Conservation (phyloP, 202 grass and related monocot species). For the Musa balbisiana region DNA sequence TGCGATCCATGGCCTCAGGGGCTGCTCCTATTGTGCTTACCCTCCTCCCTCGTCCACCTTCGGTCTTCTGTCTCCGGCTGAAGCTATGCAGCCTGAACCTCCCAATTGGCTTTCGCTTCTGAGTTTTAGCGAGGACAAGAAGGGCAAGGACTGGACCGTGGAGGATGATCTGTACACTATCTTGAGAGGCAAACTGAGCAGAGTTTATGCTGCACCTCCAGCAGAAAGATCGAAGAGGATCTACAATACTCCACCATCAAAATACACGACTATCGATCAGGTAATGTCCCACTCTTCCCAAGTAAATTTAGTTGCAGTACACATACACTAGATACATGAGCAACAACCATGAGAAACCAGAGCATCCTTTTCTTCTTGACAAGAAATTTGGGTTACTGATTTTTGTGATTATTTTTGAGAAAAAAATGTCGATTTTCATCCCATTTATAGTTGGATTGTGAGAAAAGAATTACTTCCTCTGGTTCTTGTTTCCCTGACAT, state of each 20-base stretch:
- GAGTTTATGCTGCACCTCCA: constrained; percentile 81
- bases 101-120: constrained; percentile 33
- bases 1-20: constrained; percentile 59
- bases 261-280: constrained; percentile 85
- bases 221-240: constrained; percentile 71
- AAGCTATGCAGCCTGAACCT: constrained; percentile 74
- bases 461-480: too few relatives aligned
- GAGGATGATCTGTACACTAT: constrained; percentile 71
- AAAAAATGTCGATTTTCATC: too few relatives aligned
- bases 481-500: too few relatives aligned
- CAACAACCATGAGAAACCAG: too few relatives aligned
- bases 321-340: too few relatives aligned
- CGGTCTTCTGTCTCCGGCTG: constrained; percentile 45
- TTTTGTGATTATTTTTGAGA: too few relatives aligned
- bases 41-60: constrained; percentile 56
- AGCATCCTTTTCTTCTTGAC: too few relatives aligned
- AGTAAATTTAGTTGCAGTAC: too few relatives aligned
- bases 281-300: constrained; percentile 10
- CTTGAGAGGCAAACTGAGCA: constrained; percentile 66
- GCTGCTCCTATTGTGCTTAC: constrained; percentile 60
- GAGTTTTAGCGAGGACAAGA: constrained; percentile 29
- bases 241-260: constrained; percentile 68
- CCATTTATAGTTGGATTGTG: too few relatives aligned
- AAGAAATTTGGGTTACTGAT: too few relatives aligned
- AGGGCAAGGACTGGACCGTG: constrained; percentile 41